Base-by-base conservation (phyloP, 1,139 yeast species). In the Sugiyamaella xylanicola region DNA sequence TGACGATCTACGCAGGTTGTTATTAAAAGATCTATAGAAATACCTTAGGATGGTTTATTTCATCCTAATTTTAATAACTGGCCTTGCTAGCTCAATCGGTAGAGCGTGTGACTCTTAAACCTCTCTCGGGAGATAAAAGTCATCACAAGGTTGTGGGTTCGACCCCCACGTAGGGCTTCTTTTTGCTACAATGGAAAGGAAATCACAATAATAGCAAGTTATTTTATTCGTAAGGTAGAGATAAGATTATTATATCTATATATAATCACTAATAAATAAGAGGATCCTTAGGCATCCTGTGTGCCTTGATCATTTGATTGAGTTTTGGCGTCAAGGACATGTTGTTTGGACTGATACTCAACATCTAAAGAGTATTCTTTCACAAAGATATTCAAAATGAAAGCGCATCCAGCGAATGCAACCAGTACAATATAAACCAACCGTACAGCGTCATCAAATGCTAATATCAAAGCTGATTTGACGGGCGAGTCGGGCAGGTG, bases 281-380 rank as follows among this genome's bases (percentile, higher is more conserved):
- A n/a, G n/a, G n/a, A n/a, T n/a, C n/a, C n/a, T n/a, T n/a, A n/a
- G n/a, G n/a, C n/a, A n/a, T n/a, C n/a, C n/a, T n/a, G n/a, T n/a
- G n/a, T n/a, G n/a, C n/a, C n/a, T n/a, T n/a, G n/a, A n/a, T n/a
- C n/a, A n/a, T n/a, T n/a, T n/a, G 48, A 2, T 32, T 36, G n/a
- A 4, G 41, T 4, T 9, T 36, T 39, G 13, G 8, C 15, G 5
- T 45, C 54, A 9, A 45, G 21, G 7, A 66, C 59, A 2, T 59
- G 63, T 48, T 66, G 69, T 29, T 54, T 54, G 2, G 69, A 53
- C 32, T 59, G 56, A 46, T 59, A 57, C 13, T 49, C 39, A 21
- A 59, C 57, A 51, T 67, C 66, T 25, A 67, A 56, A 1, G 66
- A 40, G 49, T 64, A 64, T 44, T 65, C 68, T 49, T 63, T 64